Evolutionary conservation across 2,329 filamentous ascomycete genomes (phyloP), one percentile per base, ranked within the genome.

Genomic region (Pyrenophora tritici-repentis): DNA sequence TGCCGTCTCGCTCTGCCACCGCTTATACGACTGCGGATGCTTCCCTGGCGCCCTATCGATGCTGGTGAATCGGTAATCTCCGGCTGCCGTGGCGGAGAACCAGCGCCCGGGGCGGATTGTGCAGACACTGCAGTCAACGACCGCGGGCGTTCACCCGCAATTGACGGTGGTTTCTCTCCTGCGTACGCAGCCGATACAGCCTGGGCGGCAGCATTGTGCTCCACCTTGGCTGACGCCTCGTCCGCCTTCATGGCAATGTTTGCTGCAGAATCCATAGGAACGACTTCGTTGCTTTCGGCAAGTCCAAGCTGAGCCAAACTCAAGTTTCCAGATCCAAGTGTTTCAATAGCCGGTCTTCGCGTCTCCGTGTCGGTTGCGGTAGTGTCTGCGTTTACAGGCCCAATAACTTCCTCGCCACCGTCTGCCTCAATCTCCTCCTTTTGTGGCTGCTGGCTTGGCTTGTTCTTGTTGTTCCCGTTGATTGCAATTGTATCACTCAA

Each of bases 291-390:
- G 63, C 77, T 77, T n/a, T 90, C 87, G 9, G 81, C 74, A 47
- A 97, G 89, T 29, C 93, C 93, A 35, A 97, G 79, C 67, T 96
- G 90, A 65, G 90, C 91, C 49, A 97, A 81, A 71, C 90, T 96
- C 40, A 99, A 79, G 67, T 97, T 90, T 4, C 94, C 94, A 65
- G 85, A 86, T 10, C 94, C 94, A 42, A 99, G 80, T 1, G 94
- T 97, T 67, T 93, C 91, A 2, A 97, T 83, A 1, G 94, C 91
- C 10, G 86, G 84, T 61, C 91, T 86, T 64, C 70, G 70, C 86
- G 71, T 70, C 47, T 70, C 67, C 5, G 58, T 46, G 3, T 56
- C 41, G 22, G 54, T 61, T 31, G 58, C 55, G 16, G 54, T 52
- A 9, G 63, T 36, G 20, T 69, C 61, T 40, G 53, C 61, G 52